Percentiles rank a stretch among this genome's conserved stretches.
Conservation (phyloP, 148 eudicot genomes). For the Limonium bicolor region DNA sequence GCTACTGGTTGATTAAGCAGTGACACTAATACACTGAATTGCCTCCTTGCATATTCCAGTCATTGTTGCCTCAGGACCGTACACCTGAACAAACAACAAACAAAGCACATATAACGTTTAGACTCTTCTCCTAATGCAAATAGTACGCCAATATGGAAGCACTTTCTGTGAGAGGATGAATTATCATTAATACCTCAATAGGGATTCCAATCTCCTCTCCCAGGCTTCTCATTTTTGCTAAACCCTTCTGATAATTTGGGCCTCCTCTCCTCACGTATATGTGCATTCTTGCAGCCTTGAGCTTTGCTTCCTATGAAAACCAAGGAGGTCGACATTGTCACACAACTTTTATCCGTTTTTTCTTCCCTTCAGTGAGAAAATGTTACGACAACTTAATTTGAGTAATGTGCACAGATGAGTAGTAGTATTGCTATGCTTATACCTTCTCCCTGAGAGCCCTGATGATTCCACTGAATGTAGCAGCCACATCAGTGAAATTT, state of each 20-base stretch:
- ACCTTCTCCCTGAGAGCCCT: slow-evolving; percentile 6
- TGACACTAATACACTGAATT: slow-evolving; percentile 59
- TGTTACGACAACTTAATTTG: too few relatives aligned
- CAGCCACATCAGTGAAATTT: slow-evolving; percentile 55
- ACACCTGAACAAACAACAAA: slow-evolving; percentile 33
- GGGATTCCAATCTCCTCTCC: slow-evolving; percentile 95
- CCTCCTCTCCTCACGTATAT: slow-evolving; percentile 97
- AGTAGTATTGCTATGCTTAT: neutral
- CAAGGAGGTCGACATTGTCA: too few relatives aligned
- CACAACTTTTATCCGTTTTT: too few relatives aligned
- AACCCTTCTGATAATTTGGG: slow-evolving; percentile 95
- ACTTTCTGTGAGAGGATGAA: too few relatives aligned
- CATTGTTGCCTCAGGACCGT: slow-evolving; percentile 97
- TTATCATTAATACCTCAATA: slow-evolving; percentile 87
- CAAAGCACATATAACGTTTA: neutral
- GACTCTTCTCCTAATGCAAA: neutral
- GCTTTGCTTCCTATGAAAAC: slow-evolving; percentile 42
- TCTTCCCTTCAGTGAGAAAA: too few relatives aligned
- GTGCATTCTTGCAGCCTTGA: slow-evolving; percentile 87
- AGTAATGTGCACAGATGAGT: neutral
- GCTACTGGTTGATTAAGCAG: slow-evolving; percentile 44
- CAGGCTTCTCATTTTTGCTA: slow-evolving; percentile 80
- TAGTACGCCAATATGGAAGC: too few relatives aligned
- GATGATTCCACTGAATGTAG: slow-evolving; percentile 31
- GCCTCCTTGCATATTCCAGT: slow-evolving; percentile 99